Base-by-base conservation (phyloP, 1,139 yeast genomes). In the Geotrichum candidum region DNA sequence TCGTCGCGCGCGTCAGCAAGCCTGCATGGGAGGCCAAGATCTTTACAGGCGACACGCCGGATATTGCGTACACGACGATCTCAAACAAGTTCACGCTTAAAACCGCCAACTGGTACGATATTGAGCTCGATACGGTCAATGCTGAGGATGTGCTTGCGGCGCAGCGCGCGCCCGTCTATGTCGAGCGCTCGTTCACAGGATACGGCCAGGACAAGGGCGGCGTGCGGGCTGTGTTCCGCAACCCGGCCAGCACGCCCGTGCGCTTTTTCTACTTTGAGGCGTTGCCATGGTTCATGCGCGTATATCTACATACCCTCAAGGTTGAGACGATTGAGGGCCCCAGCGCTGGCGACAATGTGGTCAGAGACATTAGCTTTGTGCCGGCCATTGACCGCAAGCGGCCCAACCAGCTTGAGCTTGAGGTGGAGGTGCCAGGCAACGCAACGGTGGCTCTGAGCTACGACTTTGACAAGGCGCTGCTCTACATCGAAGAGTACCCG, bases 131-230 rank as follows among this genome's bases (percentile, higher is more conserved):
- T 73, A 82, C 67, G 68, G 69, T 57, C 71, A 84, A 22, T 62
- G 68, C 68, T 52, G 57, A 63, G 27, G 58, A 29, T 22, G 61
- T 67, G 22, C 41, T 57, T n/a, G 4, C 74, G 81, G 67, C 77
- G 1, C 75, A 70, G 1, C 69, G 72, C 0, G 90, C 94, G 0
- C 96, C 96, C 0, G 77, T 94, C 0, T 76, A 74, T 63, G 95
- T 88, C 0, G 87, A 96, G 25, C 82, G 99, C 63, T 89, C 97
- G 0, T 80, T 92, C 63, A 90, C 97, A 0, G 98, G 98, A 0
- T 88, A 87, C 70, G 92, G 97, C 1, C 95, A 88, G 72, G 97
- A 90, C 69, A 82, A 83, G 64, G 98, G 98, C 62, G 97, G 97
- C 0, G 79, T 94, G 66, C 85, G 97, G 72, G 83, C 88, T 0